phyloP scores from a whole-genome alignment of 805 yeast species.

The Candida ipomoeae region DNA sequence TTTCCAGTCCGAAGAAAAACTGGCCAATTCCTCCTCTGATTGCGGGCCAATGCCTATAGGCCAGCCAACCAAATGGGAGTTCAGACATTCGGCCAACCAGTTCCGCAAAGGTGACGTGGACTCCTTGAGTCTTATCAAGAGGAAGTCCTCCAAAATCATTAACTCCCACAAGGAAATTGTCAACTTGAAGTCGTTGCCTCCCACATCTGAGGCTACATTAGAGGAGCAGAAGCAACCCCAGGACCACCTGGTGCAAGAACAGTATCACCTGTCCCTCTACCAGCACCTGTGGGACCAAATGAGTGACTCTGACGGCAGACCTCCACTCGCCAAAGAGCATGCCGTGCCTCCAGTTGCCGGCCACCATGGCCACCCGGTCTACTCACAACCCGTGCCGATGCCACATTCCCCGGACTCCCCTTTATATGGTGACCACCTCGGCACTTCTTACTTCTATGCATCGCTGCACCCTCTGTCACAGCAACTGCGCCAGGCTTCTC shows the following conservation, averaged over 20 bases:
- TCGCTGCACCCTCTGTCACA: slow-evolving; percentile 15
- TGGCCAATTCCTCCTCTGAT: slow-evolving; percentile 9
- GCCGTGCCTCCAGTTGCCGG: slow-evolving; percentile 6
- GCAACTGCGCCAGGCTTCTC: slow-evolving; percentile 18
- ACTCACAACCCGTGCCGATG: slow-evolving; percentile 9
- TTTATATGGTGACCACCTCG: slow-evolving; percentile 6
- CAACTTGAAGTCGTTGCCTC: slow-evolving; percentile 30
- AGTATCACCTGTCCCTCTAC: slow-evolving; percentile 19
- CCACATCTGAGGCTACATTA: slow-evolving; percentile 17
- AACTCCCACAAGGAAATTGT: slow-evolving; percentile 38
- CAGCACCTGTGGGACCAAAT: slow-evolving; percentile 20
- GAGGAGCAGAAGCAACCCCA: slow-evolving; percentile 4
- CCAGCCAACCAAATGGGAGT: slow-evolving; percentile 64
- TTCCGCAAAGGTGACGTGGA: slow-evolving; percentile 81
- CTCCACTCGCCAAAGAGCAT: slow-evolving; percentile 1
- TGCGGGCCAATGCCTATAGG: slow-evolving; percentile 16
- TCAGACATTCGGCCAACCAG: slow-evolving; percentile 73
- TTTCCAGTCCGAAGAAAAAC: slow-evolving; percentile 25
- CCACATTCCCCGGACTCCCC: slow-evolving; percentile 16
- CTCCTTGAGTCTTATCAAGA: slow-evolving; percentile 66
- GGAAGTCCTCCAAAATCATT: slow-evolving; percentile 54
- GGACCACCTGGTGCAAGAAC: slow-evolving; percentile 10
- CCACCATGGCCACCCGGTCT: slow-evolving; percentile 10
- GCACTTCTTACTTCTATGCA: slow-evolving; percentile 11
- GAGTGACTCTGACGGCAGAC: slow-evolving; percentile 2